phyloP scores from a whole-genome alignment of 345 rosid species.

The Raphanus sativus region DNA sequence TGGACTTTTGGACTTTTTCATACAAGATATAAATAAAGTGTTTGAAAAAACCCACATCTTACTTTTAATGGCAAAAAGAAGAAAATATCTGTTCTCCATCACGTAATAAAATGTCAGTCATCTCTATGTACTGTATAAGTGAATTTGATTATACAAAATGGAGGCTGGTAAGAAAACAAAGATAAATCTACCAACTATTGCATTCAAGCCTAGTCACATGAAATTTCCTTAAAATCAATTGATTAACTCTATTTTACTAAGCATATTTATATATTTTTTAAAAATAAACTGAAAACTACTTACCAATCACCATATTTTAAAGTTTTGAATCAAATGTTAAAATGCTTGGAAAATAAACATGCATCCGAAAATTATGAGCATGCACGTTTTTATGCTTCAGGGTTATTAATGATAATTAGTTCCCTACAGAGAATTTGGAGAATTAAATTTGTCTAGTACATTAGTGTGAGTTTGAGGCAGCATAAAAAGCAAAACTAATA shows the following conservation, averaged over 20 bases:
- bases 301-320: not conserved
- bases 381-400: not conserved
- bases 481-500: constrained; percentile 17
- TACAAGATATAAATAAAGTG: not conserved
- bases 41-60: not conserved
- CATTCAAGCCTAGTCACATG: not conserved
- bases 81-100: not conserved
- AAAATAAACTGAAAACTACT: not conserved
- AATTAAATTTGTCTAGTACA: not conserved
- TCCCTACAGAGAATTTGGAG: not conserved
- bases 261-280: not conserved
- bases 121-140: not conserved
- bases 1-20: constrained; percentile 10
- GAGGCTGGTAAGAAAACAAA: not conserved
- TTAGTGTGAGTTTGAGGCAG: not conserved
- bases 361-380: not conserved
- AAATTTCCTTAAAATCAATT: not conserved
- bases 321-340: not conserved
- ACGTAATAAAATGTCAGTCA: not conserved
- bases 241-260: not conserved
- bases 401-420: not conserved
- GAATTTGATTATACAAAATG: not conserved
- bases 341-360: no score
- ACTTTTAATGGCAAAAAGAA: not conserved
- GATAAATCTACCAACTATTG: not conserved